phyloP scores from a whole-genome alignment of 306 rosid species.

The Dryas alaskensis region DNA sequence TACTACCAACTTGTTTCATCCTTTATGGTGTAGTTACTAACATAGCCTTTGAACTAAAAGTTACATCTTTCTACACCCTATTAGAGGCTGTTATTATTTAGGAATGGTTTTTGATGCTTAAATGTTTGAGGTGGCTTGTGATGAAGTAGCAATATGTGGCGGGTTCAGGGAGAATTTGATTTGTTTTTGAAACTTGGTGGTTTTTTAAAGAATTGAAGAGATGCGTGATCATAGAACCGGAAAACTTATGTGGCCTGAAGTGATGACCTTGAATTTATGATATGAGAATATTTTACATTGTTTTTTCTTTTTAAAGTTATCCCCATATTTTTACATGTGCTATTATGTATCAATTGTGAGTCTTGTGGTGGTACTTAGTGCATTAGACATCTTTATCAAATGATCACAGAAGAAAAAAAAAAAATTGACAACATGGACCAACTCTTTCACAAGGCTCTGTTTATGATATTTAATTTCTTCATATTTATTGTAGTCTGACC shows the following conservation, averaged over 20 bases:
- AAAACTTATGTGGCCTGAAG: not conserved
- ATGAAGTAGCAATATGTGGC: not conserved
- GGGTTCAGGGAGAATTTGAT: not conserved
- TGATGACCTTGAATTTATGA: not conserved
- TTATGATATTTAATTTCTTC: slow-evolving; percentile 9
- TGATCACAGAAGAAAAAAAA: not conserved
- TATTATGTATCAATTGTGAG: not conserved
- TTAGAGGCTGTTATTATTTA: not conserved
- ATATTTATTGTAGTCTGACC: slow-evolving; percentile 55
- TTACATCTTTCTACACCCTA: not conserved
- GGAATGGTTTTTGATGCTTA: not conserved
- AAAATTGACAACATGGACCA: not conserved
- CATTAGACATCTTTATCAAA: not conserved
- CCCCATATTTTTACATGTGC: not conserved
- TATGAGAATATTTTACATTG: not conserved
- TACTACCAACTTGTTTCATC: not conserved
- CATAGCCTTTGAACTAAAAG: too few relatives aligned
- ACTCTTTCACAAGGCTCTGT: not conserved
- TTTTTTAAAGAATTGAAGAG: not conserved
- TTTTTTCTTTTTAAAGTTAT: not conserved
- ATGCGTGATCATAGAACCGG: not conserved
- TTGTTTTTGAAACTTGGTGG: not conserved
- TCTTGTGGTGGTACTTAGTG: not conserved
- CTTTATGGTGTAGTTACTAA: not conserved
- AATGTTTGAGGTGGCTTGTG: not conserved